phyloP scores from a whole-genome alignment of 2,329 filamentous ascomycete genomes.

The Botryotinia calthae region DNA sequence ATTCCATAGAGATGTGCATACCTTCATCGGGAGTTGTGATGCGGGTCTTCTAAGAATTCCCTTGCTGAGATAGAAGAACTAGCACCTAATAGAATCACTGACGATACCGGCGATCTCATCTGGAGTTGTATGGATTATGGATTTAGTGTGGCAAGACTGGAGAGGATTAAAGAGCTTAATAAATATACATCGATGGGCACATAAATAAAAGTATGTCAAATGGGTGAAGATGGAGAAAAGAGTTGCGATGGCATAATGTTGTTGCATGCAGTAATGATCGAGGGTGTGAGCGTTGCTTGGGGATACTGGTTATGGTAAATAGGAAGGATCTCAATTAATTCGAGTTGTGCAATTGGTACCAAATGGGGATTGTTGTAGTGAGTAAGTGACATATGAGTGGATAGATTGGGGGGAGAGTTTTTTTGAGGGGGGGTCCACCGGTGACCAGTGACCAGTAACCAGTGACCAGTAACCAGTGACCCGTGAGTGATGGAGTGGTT shows the following conservation, averaged over 20 bases:
- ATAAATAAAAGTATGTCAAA: background rate
- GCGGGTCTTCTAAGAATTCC: conserved; percentile 30
- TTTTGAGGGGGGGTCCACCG: background rate
- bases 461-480: background rate
- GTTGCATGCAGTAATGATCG: background rate
- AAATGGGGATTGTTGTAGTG: background rate
- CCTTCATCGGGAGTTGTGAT: conserved; percentile 36
- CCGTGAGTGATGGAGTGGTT: background rate
- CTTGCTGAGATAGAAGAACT: conserved; percentile 35
- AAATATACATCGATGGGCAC: conserved; percentile 10
- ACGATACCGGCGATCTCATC: conserved; percentile 35
- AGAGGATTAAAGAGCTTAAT: conserved; percentile 10
- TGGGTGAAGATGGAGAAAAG: background rate
- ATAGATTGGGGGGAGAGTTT: background rate
- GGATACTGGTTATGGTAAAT: conserved; percentile 1
- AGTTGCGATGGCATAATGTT: conserved; percentile 17
- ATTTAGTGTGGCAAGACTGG: background rate
- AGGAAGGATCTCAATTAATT: conserved; percentile 19
- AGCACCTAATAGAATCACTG: conserved; percentile 35
- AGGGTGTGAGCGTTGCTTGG: background rate
- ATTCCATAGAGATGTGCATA: conserved; percentile 28
- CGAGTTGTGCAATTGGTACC: conserved; percentile 17
- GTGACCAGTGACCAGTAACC: background rate
- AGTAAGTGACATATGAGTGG: conserved; percentile 9
- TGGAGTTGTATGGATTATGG: conserved; percentile 27